These are phyloP conservation scores for Aspergillus tamarii DNA, from an alignment of 2,329 filamentous ascomycete species.

Conservation along the genomic window DNA sequence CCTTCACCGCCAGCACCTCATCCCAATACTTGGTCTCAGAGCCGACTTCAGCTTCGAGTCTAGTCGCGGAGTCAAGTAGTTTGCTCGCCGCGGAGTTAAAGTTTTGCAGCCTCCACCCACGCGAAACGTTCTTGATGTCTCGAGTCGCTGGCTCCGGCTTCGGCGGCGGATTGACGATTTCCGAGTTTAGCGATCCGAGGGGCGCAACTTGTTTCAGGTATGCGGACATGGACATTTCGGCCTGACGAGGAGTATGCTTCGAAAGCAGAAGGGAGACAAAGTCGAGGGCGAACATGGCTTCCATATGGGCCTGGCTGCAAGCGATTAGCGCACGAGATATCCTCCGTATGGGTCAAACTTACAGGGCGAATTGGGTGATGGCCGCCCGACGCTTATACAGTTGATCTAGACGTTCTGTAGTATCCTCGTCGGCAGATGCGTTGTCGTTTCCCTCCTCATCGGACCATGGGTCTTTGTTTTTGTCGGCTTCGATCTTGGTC, in stretches of 20 bases:
- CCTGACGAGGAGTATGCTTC: constrained; percentile 75
- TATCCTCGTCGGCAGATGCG: constrained; percentile 35
- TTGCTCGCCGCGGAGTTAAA: constrained; percentile 75
- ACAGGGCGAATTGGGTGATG: constrained; percentile 49
- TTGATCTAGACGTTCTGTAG: constrained; percentile 43
- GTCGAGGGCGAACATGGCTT: constrained; percentile 70
- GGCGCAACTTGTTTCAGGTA: constrained; percentile 71
- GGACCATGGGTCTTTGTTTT: constrained; percentile 52
- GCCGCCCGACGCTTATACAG: constrained; percentile 50
- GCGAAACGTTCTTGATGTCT: constrained; percentile 57
- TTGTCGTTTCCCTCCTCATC: constrained; percentile 47
- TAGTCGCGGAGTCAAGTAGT: constrained; percentile 70
- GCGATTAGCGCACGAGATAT: constrained; percentile 13
- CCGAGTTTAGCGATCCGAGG: constrained; percentile 72
- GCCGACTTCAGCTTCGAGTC: constrained; percentile 75
- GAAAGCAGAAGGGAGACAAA: constrained; percentile 81
- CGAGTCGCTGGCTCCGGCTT: constrained; percentile 58
- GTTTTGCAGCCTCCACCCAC: constrained; percentile 77
- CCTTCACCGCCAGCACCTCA: constrained; percentile 77
- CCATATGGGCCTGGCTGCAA: constrained; percentile 48
- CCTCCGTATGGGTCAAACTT: constrained; percentile 16
- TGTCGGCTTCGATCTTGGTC: constrained; percentile 64
- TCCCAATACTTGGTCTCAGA: constrained; percentile 88
- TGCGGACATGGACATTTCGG: constrained; percentile 70
- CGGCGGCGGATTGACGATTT: constrained; percentile 65